phyloP scores from a whole-genome alignment of 2,329 filamentous ascomycete genomes.

The Phyllosticta citrichinensis region DNA sequence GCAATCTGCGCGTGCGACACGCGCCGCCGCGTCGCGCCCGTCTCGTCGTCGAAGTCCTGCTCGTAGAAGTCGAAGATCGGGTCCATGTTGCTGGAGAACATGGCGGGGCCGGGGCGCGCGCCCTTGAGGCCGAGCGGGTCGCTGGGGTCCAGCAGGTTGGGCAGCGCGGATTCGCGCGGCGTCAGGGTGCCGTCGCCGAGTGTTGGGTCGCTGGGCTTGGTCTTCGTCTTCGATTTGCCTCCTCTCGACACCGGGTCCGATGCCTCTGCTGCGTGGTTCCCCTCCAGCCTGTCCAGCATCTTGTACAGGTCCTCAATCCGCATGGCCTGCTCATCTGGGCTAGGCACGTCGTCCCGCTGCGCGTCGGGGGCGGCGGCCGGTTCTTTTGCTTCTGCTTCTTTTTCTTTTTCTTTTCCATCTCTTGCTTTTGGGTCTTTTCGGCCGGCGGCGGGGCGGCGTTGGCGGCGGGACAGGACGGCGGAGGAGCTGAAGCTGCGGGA shows the following conservation, averaged over 20 bases:
- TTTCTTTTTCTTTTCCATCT: background rate
- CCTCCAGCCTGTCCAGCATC: background rate
- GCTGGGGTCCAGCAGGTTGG: background rate
- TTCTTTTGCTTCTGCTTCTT: background rate
- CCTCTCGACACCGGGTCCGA: background rate
- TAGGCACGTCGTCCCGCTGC: too few relatives aligned
- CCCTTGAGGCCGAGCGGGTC: constrained; percentile 1
- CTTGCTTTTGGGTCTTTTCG: background rate
- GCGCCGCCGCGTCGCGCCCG: background rate
- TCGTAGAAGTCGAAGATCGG: constrained; percentile 2
- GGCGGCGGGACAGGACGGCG: background rate
- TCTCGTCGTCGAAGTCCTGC: background rate
- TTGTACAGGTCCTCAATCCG: background rate
- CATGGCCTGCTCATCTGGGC: background rate
- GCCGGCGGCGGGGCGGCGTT: background rate
- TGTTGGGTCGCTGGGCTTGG: background rate
- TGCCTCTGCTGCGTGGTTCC: background rate
- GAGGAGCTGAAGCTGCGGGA: background rate
- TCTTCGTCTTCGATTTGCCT: background rate
- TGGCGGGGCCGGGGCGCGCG: background rate
- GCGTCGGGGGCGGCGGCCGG: background rate
- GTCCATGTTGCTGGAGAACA: background rate
- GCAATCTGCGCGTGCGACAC: background rate
- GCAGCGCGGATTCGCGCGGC: background rate
- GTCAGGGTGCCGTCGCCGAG: background rate